phyloP scores from a whole-genome alignment of 75 land plant species.

The Adiantum capillusveneris region DNA sequence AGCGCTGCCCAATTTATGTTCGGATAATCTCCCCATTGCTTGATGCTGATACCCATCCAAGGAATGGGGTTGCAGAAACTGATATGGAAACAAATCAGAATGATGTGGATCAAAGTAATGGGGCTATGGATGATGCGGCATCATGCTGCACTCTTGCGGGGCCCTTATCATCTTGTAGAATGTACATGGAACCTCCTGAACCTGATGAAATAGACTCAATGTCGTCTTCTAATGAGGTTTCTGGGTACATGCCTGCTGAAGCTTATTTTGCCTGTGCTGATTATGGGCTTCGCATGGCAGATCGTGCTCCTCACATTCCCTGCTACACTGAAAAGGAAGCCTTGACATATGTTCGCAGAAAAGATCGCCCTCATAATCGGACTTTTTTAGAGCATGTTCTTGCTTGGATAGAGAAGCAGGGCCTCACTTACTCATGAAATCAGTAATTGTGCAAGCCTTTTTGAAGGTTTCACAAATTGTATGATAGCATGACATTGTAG shows the following conservation, averaged over 20 bases:
- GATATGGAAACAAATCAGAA: no score
- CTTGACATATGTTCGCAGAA: conserved; percentile 50
- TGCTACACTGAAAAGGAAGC: conserved; percentile 49
- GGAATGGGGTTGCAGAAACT: conserved; percentile 13
- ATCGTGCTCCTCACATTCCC: conserved; percentile 22
- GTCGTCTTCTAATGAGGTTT: not conserved
- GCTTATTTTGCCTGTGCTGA: conserved; percentile 37
- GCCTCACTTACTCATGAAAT: no score
- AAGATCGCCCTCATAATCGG: conserved; percentile 49
- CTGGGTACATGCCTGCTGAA: conserved; percentile 28
- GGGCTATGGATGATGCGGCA: no score
- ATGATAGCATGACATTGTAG: no score
- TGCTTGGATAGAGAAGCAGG: conserved; percentile 4
- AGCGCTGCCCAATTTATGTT: conserved; percentile 44
- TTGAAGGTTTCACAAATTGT: no score
- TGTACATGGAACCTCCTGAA: conserved; percentile 23
- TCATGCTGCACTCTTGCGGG: conserved; percentile 6
- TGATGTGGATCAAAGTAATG: no score
- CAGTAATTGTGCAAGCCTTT: no score
- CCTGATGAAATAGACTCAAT: not conserved
- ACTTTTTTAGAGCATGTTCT: conserved; percentile 52
- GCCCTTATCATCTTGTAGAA: conserved; percentile 46
- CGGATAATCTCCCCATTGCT: not conserved
- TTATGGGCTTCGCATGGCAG: conserved; percentile 9
- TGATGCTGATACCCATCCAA: not conserved